These are phyloP conservation scores for Panaeolus papilionaceus DNA, from an alignment of 768 basidiomycete species.

Conservation along the genomic window DNA sequence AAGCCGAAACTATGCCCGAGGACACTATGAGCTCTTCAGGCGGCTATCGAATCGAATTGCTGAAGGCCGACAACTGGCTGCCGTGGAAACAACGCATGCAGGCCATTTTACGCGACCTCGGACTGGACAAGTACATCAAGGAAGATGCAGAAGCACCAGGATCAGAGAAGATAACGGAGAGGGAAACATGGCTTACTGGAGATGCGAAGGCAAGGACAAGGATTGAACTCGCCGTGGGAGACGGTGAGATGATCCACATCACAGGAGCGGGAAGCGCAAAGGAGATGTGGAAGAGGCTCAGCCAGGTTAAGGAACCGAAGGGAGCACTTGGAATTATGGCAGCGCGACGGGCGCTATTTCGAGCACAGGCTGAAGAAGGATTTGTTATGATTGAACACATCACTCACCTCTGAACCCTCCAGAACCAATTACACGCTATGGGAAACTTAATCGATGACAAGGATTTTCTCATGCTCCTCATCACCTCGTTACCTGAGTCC, in stretches of 20 bases:
- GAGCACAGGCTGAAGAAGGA: slow-evolving; percentile 25
- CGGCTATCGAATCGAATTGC: slow-evolving; percentile 30
- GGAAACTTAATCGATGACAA: slow-evolving; percentile 27
- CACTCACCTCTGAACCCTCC: slow-evolving; percentile 23
- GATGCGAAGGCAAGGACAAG: slow-evolving; percentile 28
- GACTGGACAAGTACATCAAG: slow-evolving; percentile 31
- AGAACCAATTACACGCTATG: slow-evolving; percentile 30
- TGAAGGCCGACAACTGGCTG: slow-evolving; percentile 35
- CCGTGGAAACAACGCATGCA: slow-evolving; percentile 34
- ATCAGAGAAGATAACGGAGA: slow-evolving; percentile 15
- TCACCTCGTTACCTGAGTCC: slow-evolving; percentile 31
- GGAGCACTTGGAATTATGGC: slow-evolving; percentile 29
- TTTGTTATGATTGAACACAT: slow-evolving; percentile 31
- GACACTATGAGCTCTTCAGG: slow-evolving; percentile 17
- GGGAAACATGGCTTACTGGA: slow-evolving; percentile 22
- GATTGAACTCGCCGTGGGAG: slow-evolving; percentile 30
- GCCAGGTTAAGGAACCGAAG: slow-evolving; percentile 27
- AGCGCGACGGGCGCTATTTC: slow-evolving; percentile 26
- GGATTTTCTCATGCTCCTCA: slow-evolving; percentile 31
- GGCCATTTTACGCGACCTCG: slow-evolving; percentile 33
- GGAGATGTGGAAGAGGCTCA: slow-evolving; percentile 31
- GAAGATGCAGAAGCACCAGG: slow-evolving; percentile 20
- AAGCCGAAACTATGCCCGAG: slow-evolving; percentile 6
- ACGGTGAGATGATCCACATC: slow-evolving; percentile 31
- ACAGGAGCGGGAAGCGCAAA: slow-evolving; percentile 24